phyloP scores from a whole-genome alignment of 2,329 filamentous ascomycete species.

The Ophiostoma triangulosporum region DNA sequence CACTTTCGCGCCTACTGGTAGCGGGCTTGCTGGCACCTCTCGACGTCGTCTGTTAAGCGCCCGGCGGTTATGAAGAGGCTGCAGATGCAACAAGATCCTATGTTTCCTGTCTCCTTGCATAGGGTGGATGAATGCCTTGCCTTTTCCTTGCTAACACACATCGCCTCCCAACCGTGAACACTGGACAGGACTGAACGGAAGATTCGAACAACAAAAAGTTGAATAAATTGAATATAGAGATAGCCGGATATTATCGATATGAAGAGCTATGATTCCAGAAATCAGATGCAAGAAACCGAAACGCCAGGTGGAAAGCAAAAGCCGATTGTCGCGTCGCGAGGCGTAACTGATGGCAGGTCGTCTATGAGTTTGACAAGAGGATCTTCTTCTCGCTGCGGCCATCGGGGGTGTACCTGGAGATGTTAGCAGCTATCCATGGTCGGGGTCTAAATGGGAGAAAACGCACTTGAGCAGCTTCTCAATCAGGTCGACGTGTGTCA shows the following conservation, averaged over 20 bases:
- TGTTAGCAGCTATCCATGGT: background rate
- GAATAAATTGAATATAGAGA: background rate
- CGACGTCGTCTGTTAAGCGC: constrained; percentile 1
- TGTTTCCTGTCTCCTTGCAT: no score
- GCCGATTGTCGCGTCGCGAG: background rate
- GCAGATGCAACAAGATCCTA: background rate
- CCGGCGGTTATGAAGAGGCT: background rate
- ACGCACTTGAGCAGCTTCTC: constrained; percentile 90
- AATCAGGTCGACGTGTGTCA: constrained; percentile 97
- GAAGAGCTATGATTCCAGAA: background rate
- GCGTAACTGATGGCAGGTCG: background rate
- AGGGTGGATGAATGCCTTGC: no score
- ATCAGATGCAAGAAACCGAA: background rate
- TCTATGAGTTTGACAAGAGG: constrained; percentile 16
- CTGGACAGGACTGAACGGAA: no score
- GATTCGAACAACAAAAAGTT: no score
- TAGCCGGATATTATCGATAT: background rate
- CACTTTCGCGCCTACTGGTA: background rate
- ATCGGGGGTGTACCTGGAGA: constrained; percentile 43
- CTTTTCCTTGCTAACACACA: background rate
- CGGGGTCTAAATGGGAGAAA: background rate
- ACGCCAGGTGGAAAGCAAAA: background rate
- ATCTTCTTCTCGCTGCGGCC: constrained; percentile 51
- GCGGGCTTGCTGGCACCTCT: background rate
- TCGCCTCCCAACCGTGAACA: background rate